Evolutionary conservation across 768 basidiomycete species (phyloP), one percentile per base, ranked within the genome.

Genomic region (Xerocomellus chrysenteron): DNA sequence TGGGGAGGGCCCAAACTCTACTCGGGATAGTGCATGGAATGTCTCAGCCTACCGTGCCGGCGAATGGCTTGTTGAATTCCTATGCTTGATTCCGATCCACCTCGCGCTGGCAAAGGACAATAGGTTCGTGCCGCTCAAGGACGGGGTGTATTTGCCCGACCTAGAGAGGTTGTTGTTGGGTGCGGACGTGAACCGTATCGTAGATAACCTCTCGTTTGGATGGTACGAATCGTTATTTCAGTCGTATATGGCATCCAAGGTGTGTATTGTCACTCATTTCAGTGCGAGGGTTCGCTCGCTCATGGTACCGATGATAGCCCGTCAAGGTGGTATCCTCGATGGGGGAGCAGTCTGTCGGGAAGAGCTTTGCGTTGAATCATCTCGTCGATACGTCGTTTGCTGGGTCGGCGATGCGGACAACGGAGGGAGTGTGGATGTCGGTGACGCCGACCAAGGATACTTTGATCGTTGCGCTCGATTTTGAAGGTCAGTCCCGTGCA

Each of bases 311-410:
- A 33, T 40, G 12, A 47, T 37, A 85, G 82, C 84, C 83, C 2
- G 83, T 86, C 14, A 80, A 77, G 58, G 85, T 86, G 4, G 84
- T 86, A 2, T 83, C 84, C 0, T 86, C 85, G 0, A 85, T 86
- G 85, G 84, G 84, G 1, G 84, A 85, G 63, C 85, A 86, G 62
- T 85, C 82, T 0, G 84, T 86, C 1, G 85, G 84, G 1, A 85
- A 85, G 60, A 82, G 79, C 50, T 86, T 78, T 51, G 71, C 80
- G 0, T 64, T 86, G 37, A 85, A 86, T 50, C 85, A 86, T 58
- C 72, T 87, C 6, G 78, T 76, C 1, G 85, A 86, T 60, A 83
- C 84, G 0, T 86, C 85, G 0, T 86, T 87, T 60, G 83, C 83
- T 9, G 85, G 85, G 1, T 82, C 78, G 10, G 85, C 84, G 0